These are phyloP conservation scores for Arachnopeziza araneosa DNA, from an alignment of 2,329 filamentous ascomycete species.

Conservation along the genomic window DNA sequence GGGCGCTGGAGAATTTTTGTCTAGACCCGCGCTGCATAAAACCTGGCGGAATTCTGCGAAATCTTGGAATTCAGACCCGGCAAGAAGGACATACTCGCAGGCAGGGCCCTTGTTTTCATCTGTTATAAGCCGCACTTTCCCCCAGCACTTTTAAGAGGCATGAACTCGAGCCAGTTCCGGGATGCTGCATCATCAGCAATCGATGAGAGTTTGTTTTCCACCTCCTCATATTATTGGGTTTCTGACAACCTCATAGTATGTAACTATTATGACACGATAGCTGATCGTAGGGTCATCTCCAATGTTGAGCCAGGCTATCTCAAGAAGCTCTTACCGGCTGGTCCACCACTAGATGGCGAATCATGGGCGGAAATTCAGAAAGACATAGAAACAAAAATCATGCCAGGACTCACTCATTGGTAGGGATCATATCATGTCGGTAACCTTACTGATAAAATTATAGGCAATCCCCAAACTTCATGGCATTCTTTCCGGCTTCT, in stretches of 20 bases:
- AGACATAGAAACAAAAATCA: constrained; percentile 80
- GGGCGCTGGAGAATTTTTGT: neutral
- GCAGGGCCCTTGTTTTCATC: neutral
- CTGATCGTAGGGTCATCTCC: constrained; percentile 66
- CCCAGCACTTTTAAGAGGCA: constrained; percentile 32
- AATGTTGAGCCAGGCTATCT: constrained; percentile 82
- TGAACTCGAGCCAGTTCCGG: constrained; percentile 77
- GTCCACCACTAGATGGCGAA: constrained; percentile 61
- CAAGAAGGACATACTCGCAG: neutral
- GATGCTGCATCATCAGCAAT: constrained; percentile 71
- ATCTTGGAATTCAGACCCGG: neutral
- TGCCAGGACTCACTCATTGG: constrained; percentile 91
- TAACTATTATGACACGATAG: constrained; percentile 74
- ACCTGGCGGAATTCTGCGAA: neutral
- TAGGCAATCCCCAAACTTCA: constrained; percentile 84
- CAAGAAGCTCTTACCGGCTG: constrained; percentile 65
- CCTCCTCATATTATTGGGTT: neutral
- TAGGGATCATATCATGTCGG: constrained; percentile 23
- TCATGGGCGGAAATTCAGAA: constrained; percentile 73
- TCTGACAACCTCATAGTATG: constrained; percentile 53
- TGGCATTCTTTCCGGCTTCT: constrained; percentile 88
- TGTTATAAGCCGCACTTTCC: neutral
- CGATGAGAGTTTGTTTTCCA: constrained; percentile 64
- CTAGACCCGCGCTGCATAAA: neutral
- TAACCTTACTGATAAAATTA: constrained; percentile 2